phyloP scores from a whole-genome alignment of 148 eudicot genomes.

The Rhododendron vialii region DNA sequence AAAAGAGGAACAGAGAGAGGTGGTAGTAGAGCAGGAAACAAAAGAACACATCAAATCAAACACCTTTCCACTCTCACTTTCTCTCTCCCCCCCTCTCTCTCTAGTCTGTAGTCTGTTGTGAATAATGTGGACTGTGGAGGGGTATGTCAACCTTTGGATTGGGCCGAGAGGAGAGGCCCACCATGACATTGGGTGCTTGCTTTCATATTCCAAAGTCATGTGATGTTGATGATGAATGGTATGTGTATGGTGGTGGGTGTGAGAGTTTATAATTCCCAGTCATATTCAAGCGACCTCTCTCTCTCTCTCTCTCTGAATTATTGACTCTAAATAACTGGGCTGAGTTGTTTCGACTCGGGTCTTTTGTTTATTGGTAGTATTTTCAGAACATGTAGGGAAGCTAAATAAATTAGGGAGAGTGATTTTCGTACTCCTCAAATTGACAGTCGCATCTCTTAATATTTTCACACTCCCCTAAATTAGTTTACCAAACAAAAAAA shows the following conservation, averaged over 20 bases:
- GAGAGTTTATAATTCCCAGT: constrained; percentile 4
- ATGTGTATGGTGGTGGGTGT: constrained; percentile 15
- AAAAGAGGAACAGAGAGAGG: not conserved
- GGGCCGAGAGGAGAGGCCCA: constrained; percentile 4
- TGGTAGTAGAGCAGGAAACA: constrained; percentile 8
- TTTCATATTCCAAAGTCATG: not conserved
- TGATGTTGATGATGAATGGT: constrained; percentile 16
- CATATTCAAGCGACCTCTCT: constrained; percentile 12
- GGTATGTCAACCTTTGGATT: not conserved
- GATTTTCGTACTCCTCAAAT: too few species aligned
- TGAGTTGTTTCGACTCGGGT: not conserved
- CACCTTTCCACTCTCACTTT: constrained; percentile 6
- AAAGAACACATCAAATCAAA: constrained; percentile 22
- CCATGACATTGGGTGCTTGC: not conserved
- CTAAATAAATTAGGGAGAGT: too few species aligned
- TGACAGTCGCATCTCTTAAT: too few species aligned
- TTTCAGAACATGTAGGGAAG: too few species aligned
- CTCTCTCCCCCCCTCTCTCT: not conserved
- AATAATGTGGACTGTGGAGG: not conserved
- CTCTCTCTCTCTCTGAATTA: not conserved
- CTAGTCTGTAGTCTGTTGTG: not conserved
- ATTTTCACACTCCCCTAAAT: too few species aligned
- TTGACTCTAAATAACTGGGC: not conserved
- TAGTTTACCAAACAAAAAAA: too few species aligned
- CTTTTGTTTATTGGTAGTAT: not conserved